Evolutionary conservation across 1,139 yeast species (phyloP), one percentile per base, ranked within the genome.

Genomic region (Nakaseomyces nivariensis): DNA sequence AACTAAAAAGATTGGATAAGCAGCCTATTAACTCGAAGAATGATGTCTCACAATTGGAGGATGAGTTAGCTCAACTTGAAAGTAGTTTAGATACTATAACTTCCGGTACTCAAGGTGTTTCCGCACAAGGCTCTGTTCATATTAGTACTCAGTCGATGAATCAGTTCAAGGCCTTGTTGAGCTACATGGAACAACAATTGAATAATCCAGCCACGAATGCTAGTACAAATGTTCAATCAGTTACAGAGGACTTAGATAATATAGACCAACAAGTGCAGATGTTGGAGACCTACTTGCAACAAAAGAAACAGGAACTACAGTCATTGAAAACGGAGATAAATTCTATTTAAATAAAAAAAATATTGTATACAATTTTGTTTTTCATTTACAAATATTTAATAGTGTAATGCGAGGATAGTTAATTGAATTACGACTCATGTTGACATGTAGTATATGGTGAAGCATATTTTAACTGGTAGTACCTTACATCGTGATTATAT

Each of bases 191-290:
- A 38, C 61, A 52, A 54, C 58, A 54, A 36, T 51, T 54, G 45
- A 73, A 72, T 51, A 67, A 53, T 22, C 36, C 52, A 9, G 47
- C 43, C 11, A 25, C 52, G 31, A 47, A 49, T 24, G 44, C 45
- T 27, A 47, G 54, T 13, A 40, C 59, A 10, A 56, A 61, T 48
- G 48, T 77, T 46, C 59, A 65, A 11, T 75, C 72, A 11, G 73
- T 79, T 9, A 70, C 70, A 47, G 66, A 61, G 36, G 75, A 72
- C 54, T 56, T 72, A 62, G 78, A 67, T 41, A 70, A 67, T 27
- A 69, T 81, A 50, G 81, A 78, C 56, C 73, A 72, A 51, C 86
- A 81, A 62, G 82, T 79, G 3, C 62, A 66, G 33, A 71, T 75
- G 9, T 68, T 81, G 56, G 76, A 79, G 61, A 78, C 73, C 44